These are phyloP conservation scores for Bullera alba DNA, from an alignment of 768 basidiomycete species.

Conservation along the genomic window DNA sequence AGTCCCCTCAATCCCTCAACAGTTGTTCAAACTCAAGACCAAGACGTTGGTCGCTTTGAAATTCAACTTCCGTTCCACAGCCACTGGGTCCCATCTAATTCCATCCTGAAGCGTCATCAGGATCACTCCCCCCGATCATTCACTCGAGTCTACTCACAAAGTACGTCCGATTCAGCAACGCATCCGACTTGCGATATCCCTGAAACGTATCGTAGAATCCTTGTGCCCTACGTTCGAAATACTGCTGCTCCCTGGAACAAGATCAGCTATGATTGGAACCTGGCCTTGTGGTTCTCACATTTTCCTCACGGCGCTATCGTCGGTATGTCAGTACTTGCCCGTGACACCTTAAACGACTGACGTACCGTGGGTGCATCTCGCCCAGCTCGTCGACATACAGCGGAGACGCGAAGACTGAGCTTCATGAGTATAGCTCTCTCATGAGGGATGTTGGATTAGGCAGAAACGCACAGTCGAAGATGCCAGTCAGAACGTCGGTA, in stretches of 20 bases:
- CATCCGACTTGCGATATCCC: conserved; percentile 29
- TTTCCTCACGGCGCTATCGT: conserved; percentile 20
- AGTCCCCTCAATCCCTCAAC: conserved; percentile 4
- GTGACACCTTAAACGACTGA: neutral
- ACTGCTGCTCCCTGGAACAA: conserved; percentile 25
- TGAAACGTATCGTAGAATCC: conserved; percentile 23
- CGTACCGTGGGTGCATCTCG: conserved; percentile 29
- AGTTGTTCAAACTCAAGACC: conserved; percentile 19
- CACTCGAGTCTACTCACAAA: neutral
- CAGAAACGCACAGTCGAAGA: conserved; percentile 32
- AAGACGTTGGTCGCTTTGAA: conserved; percentile 22
- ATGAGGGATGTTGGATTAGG: too few relatives aligned
- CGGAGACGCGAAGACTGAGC: conserved; percentile 23
- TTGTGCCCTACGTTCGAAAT: conserved; percentile 22
- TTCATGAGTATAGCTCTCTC: neutral
- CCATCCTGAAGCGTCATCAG: conserved; percentile 20
- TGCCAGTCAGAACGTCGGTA: conserved; percentile 23
- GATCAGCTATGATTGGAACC: neutral
- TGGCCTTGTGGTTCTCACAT: conserved; percentile 9
- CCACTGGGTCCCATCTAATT: conserved; percentile 17
- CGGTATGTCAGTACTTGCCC: neutral
- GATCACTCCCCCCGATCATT: neutral
- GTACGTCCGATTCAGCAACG: conserved; percentile 4
- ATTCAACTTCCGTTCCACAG: conserved; percentile 8
- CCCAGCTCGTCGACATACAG: conserved; percentile 31